Evolutionary conservation across 352 stramenopile genomes (phyloP).

Genomic region (Globisporangium megalacanthum): DNA sequence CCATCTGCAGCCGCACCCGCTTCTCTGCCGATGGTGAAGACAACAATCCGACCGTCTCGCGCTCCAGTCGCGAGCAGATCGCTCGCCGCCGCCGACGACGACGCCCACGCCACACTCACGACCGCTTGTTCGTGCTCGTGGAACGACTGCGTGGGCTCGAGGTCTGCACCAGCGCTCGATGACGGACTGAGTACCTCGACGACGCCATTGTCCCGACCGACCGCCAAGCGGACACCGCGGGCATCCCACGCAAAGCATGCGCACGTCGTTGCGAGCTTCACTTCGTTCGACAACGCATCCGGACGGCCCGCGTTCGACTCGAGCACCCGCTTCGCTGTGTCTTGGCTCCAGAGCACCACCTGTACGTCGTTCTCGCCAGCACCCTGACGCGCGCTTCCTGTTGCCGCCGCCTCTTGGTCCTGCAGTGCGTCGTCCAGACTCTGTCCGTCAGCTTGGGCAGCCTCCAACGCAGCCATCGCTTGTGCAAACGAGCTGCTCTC

Average conservation of each 20-base stretch:
- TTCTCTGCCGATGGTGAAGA: conserved; percentile 25
- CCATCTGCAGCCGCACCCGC: not conserved
- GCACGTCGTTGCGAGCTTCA: conserved; percentile 13
- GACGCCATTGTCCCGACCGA: conserved; percentile 38
- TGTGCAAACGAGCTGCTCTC: conserved; percentile 25
- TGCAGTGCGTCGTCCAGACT: conserved; percentile 45
- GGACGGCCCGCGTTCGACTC: conserved; percentile 32
- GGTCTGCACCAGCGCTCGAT: not conserved
- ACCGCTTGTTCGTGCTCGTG: conserved; percentile 56
- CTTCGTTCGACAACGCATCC: conserved; percentile 20
- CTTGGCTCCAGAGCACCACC: conserved; percentile 48
- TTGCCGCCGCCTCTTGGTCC: conserved; percentile 14
- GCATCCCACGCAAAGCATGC: conserved; percentile 25
- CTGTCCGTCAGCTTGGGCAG: conserved; percentile 36
- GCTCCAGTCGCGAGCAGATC: conserved; percentile 37
- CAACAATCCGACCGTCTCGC: conserved; percentile 45
- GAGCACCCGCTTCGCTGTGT: conserved; percentile 21
- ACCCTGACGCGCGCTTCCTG: too few species aligned
- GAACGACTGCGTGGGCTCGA: conserved; percentile 15
- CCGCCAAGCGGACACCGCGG: conserved; percentile 20
- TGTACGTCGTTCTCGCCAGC: not conserved
- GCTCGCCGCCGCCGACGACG: not conserved
- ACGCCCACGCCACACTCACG: conserved; percentile 34
- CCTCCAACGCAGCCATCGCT: conserved; percentile 45
- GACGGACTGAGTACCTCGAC: conserved; percentile 27